Conservation (phyloP, 805 yeast genomes). For the Wickerhamomyces queroliae region DNA sequence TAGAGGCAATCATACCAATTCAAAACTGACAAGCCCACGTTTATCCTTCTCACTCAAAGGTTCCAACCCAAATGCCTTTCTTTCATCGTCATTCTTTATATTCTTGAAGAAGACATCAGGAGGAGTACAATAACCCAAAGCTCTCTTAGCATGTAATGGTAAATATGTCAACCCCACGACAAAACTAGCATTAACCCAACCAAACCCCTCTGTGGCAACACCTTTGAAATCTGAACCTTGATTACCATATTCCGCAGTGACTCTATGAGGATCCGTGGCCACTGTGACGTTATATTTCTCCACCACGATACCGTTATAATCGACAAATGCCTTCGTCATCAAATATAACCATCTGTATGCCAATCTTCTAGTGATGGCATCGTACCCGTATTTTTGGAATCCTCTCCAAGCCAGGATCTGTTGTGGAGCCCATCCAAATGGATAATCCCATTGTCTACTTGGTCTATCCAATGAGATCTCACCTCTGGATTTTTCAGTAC, state of each 20-base stretch:
- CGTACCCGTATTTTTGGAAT: constrained; percentile 62
- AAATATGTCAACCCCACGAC: constrained; percentile 64
- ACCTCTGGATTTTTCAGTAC: constrained; percentile 73
- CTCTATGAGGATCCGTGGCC: constrained; percentile 80
- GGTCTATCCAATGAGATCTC: constrained; percentile 64
- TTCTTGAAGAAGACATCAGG: constrained; percentile 21
- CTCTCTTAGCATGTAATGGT: constrained; percentile 62
- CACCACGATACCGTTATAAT: constrained; percentile 89
- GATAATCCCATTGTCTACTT: constrained; percentile 97
- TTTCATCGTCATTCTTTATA: constrained; percentile 16
- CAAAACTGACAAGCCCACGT: neutral
- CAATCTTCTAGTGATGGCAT: constrained; percentile 58
- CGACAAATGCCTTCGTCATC: constrained; percentile 87
- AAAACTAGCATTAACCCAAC: constrained; percentile 95
- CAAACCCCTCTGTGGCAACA: constrained; percentile 94
- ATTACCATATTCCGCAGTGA: constrained; percentile 94
- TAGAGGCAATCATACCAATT: neutral
- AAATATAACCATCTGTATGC: constrained; percentile 85
- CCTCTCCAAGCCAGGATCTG: constrained; percentile 95
- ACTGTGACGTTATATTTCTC: constrained; percentile 91
- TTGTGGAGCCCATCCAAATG: constrained; percentile 98
- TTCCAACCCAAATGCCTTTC: constrained; percentile 17
- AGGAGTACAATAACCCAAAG: constrained; percentile 56
- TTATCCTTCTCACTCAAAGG: neutral
- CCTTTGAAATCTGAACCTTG: constrained; percentile 93